Evolutionary conservation across 2,329 filamentous ascomycete species (phyloP).

Genomic region (Apiospora rasikravindrae): DNA sequence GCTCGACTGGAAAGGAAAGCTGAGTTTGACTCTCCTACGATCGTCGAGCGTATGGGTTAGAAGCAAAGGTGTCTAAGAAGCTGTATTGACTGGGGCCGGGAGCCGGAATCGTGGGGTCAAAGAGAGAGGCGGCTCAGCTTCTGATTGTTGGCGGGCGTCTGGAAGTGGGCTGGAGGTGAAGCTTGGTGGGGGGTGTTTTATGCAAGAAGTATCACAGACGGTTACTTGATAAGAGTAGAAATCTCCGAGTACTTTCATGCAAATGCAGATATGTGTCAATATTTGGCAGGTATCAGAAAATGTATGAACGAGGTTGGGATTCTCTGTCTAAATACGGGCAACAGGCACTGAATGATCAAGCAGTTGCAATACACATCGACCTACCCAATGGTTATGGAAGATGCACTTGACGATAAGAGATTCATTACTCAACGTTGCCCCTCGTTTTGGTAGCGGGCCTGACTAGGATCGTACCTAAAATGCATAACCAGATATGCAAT

Average conservation of each 20-base stretch:
- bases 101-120: constrained; percentile 10
- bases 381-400: neutral
- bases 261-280: neutral
- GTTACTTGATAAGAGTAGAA: neutral
- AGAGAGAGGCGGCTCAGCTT: constrained; percentile 11
- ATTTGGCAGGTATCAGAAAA: neutral
- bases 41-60: neutral
- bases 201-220: neutral
- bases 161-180: constrained; percentile 12
- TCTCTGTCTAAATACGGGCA: neutral
- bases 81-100: neutral
- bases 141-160: neutral
- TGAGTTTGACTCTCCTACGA: neutral
- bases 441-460: neutral
- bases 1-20: neutral
- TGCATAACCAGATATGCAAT: neutral
- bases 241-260: neutral
- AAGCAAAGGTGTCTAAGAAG: constrained; percentile 1
- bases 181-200: constrained; percentile 11
- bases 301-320: neutral
- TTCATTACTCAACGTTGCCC: neutral
- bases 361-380: neutral
- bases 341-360: neutral
- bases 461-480: neutral
- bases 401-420: neutral